Conservation (phyloP, 257 asterid species). For the Knoxia roxburghii region DNA sequence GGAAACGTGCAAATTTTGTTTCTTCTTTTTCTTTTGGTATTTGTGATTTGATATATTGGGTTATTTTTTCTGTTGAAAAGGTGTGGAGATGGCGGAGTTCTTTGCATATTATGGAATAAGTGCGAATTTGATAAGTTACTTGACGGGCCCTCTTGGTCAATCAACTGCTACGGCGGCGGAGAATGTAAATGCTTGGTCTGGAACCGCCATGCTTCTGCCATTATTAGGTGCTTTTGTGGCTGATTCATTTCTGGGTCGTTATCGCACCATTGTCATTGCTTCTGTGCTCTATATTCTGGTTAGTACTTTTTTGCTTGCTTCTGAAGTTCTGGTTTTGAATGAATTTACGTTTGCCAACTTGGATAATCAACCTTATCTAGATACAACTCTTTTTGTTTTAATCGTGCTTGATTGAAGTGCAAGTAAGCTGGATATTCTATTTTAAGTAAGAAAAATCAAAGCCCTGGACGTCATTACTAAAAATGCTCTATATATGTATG, state of each 20-base stretch:
- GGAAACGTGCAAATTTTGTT: neutral
- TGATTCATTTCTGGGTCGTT: conserved; percentile 25
- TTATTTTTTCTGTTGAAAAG: neutral
- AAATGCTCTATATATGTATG: no score
- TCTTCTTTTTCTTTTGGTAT: no score
- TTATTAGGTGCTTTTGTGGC: conserved; percentile 26
- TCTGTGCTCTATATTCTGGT: conserved; percentile 23
- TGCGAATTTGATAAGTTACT: conserved; percentile 24
- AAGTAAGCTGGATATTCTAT: no score
- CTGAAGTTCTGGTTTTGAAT: no score
- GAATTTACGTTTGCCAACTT: no score
- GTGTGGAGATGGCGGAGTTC: conserved; percentile 26
- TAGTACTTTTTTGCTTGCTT: neutral
- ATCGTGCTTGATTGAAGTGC: no score
- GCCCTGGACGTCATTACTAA: no score
- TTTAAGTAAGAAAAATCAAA: no score
- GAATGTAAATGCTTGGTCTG: conserved; percentile 28
- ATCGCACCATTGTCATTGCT: conserved; percentile 20
- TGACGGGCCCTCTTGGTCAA: conserved; percentile 21
- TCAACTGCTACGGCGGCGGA: conserved; percentile 26
- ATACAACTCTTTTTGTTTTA: no score
- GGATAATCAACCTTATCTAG: no score
- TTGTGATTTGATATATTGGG: neutral
- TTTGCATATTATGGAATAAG: conserved; percentile 25
- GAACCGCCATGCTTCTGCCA: conserved; percentile 20